Percentiles rank a stretch among this genome's conserved stretches.
Conservation (phyloP, 1,284 basidiomycete genomes). For the Sutorius eximius region DNA sequence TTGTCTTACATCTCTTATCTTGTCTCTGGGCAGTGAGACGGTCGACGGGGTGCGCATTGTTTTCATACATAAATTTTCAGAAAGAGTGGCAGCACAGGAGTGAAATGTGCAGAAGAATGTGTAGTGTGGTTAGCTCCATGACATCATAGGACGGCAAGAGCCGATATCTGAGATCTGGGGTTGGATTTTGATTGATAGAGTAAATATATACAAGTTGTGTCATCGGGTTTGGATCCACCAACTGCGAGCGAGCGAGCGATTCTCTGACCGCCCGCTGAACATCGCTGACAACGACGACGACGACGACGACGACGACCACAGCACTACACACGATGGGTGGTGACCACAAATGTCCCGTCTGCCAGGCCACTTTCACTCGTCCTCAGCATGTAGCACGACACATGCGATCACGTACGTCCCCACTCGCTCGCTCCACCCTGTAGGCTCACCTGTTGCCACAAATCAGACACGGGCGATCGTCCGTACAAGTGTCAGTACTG, state of each 20-base stretch:
- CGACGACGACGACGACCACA: neutral
- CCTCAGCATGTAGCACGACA: constrained; percentile 89
- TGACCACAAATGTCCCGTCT: constrained; percentile 78
- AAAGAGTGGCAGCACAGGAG: neutral
- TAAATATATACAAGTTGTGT: constrained; percentile 42
- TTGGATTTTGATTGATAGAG: constrained; percentile 26
- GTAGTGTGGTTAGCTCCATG: constrained; percentile 16
- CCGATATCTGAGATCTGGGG: constrained; percentile 40
- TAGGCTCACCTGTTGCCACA: constrained; percentile 9
- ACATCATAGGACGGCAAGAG: constrained; percentile 32
- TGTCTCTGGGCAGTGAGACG: neutral
- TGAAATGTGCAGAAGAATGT: neutral
- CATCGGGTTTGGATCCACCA: constrained; percentile 34
- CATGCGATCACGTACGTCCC: constrained; percentile 80
- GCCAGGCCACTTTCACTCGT: constrained; percentile 83
- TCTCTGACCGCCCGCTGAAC: constrained; percentile 10
- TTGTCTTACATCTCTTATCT: neutral
- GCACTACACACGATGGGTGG: constrained; percentile 50
- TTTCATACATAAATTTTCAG: neutral
- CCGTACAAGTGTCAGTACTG: constrained; percentile 90
- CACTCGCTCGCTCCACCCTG: constrained; percentile 12
- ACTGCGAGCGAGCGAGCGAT: constrained; percentile 10
- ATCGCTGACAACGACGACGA: constrained; percentile 15
- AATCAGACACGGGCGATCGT: constrained; percentile 83
- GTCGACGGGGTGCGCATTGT: neutral